Percentiles rank a stretch among this genome's conserved stretches.
Evolutionary conservation across 2,329 filamentous ascomycete genomes (phyloP).

Genomic region (Aspergillus flavus): DNA sequence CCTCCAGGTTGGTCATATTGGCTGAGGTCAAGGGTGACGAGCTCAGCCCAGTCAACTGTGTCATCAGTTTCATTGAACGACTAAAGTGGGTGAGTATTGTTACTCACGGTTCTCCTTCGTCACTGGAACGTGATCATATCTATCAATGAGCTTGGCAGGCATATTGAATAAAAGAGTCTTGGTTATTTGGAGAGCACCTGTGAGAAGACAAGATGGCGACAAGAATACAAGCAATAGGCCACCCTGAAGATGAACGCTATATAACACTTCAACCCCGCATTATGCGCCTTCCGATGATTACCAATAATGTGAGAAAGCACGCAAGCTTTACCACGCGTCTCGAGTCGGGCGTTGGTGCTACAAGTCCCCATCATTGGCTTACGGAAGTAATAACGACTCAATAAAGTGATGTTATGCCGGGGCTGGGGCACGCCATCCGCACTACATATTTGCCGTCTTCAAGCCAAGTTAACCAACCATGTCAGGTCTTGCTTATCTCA

Average conservation of each 20-base stretch:
- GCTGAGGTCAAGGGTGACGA: constrained; percentile 60
- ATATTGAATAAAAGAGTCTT: constrained; percentile 15
- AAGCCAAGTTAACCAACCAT: no score
- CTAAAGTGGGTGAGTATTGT: neutral
- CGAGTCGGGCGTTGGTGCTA: neutral
- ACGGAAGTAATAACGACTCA: constrained; percentile 3
- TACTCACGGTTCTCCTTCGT: constrained; percentile 45
- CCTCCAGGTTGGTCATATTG: constrained; percentile 58
- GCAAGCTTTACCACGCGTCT: constrained; percentile 19
- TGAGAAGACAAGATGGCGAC: neutral
- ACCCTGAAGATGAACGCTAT: neutral
- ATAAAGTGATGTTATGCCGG: constrained; percentile 7
- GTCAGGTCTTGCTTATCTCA: no score
- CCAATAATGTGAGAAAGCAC: constrained; percentile 20
- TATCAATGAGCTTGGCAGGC: constrained; percentile 35
- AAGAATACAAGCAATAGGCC: neutral
- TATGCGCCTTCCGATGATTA: constrained; percentile 9
- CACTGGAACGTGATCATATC: constrained; percentile 51
- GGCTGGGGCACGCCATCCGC: constrained; percentile 27
- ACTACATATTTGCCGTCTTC: neutral
- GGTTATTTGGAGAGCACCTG: neutral
- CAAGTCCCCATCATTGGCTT: neutral
- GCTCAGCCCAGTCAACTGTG: constrained; percentile 55
- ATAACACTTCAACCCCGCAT: constrained; percentile 17
- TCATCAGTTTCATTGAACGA: constrained; percentile 19